phyloP scores from a whole-genome alignment of 768 basidiomycete genomes.

The Agrocybe pediades region DNA sequence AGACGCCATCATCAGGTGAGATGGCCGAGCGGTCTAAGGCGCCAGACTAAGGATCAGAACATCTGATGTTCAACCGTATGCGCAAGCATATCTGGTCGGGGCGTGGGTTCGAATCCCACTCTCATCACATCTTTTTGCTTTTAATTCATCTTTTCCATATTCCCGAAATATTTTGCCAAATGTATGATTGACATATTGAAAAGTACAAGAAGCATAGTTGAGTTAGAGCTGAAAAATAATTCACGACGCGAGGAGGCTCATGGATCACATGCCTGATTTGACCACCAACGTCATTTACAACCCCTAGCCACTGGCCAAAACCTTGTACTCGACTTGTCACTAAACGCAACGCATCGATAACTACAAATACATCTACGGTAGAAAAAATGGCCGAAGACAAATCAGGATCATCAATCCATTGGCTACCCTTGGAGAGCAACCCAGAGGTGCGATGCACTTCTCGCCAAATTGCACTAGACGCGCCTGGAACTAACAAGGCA shows the following conservation, averaged over 20 bases:
- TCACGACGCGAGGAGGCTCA: no score
- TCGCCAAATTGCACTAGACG: neutral
- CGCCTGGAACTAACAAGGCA: neutral
- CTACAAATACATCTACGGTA: no score
- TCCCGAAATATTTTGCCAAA: no score
- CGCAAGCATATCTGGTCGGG: constrained; percentile 32
- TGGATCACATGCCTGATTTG: no score
- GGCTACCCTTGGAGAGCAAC: constrained; percentile 85
- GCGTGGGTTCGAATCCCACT: constrained; percentile 66
- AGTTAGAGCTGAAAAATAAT: no score
- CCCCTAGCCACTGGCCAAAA: no score
- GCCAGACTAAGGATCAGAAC: constrained; percentile 71
- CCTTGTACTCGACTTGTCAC: no score
- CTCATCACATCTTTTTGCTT: constrained; percentile 40
- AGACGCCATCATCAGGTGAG: constrained; percentile 44
- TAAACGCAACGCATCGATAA: no score
- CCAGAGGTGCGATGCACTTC: constrained; percentile 36
- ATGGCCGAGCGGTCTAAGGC: constrained; percentile 92
- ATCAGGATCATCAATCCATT: constrained; percentile 36
- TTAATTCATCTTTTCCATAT: no score
- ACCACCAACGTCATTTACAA: no score
- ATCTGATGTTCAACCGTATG: constrained; percentile 23
- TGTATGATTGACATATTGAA: no score
- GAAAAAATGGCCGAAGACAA: constrained; percentile 7
- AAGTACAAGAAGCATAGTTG: no score